Conservation (phyloP, 352 stramenopile species). For the Phytophthora colocasiae region DNA sequence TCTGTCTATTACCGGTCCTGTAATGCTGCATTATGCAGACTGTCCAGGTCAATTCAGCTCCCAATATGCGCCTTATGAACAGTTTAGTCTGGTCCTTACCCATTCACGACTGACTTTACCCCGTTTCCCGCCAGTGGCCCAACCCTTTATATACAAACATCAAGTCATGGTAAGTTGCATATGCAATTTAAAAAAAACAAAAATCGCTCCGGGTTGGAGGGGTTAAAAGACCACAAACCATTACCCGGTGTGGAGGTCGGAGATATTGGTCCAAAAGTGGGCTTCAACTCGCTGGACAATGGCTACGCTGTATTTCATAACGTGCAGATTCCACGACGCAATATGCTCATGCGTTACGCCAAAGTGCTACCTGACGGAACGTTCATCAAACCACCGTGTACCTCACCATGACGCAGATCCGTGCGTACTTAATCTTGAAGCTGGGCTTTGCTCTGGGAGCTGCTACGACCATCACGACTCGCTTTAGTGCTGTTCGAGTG, state of each 20-base stretch:
- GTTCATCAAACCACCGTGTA: slow-evolving; percentile 63
- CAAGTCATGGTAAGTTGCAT: too few relatives aligned
- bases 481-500: slow-evolving; percentile 52
- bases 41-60: too few relatives aligned
- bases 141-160: too few relatives aligned
- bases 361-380: slow-evolving; percentile 56
- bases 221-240: slow-evolving; percentile 21
- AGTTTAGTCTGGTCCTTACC: too few relatives aligned
- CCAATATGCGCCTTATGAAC: too few relatives aligned
- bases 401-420: slow-evolving; percentile 54
- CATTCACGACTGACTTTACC: too few relatives aligned
- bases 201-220: too few relatives aligned
- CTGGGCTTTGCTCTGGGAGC: slow-evolving; percentile 17
- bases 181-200: too few relatives aligned
- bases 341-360: slow-evolving; percentile 24
- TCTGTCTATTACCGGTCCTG: too few relatives aligned
- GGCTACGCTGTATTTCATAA: slow-evolving; percentile 21
- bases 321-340: slow-evolving; percentile 18
- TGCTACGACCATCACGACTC: slow-evolving; percentile 49
- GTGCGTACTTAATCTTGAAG: slow-evolving; percentile 33
- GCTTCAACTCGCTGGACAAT: slow-evolving; percentile 25
- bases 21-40: too few relatives aligned
- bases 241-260: slow-evolving; percentile 14
- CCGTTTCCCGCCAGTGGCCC: too few relatives aligned
- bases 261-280: slow-evolving; percentile 21